A percentile compares a stretch with the other conserved stretches of the same genome.
phyloP scores from a whole-genome alignment of 2,329 filamentous ascomycete species.

The Cryphonectria nitschkei region DNA sequence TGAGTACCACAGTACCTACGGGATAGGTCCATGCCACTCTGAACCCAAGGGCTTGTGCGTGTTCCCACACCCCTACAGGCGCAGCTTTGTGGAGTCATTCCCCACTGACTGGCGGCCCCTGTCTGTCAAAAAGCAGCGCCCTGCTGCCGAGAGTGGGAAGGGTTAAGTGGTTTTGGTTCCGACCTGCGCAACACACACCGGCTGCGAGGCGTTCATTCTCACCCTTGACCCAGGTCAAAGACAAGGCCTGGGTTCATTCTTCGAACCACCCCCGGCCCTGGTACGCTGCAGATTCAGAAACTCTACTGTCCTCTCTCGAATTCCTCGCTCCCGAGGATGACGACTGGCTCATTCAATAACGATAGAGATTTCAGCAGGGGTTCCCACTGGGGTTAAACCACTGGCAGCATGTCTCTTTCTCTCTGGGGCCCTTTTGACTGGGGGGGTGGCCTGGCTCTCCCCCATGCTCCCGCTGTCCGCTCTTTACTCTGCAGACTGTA shows the following conservation, averaged over 20 bases:
- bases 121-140: constrained; percentile 2
- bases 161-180: neutral
- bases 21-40: neutral
- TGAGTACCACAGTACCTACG: neutral
- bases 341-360: constrained; percentile 7
- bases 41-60: neutral
- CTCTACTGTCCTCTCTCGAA: neutral
- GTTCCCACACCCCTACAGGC: neutral
- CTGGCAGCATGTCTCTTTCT: neutral
- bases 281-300: neutral
- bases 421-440: neutral
- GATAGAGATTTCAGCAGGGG: constrained; percentile 4
- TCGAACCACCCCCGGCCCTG: neutral
- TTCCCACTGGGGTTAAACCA: neutral
- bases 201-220: constrained; percentile 2
- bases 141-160: neutral
- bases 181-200: neutral
- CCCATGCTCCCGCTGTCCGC: too few species aligned
- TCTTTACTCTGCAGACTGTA: neutral
- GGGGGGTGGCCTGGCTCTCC: neutral
- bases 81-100: neutral
- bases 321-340: constrained; percentile 5
- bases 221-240: neutral
- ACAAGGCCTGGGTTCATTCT: neutral
- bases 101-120: neutral